Conservation (phyloP, 148 eudicot genomes). For the Nyssa sinensis region DNA sequence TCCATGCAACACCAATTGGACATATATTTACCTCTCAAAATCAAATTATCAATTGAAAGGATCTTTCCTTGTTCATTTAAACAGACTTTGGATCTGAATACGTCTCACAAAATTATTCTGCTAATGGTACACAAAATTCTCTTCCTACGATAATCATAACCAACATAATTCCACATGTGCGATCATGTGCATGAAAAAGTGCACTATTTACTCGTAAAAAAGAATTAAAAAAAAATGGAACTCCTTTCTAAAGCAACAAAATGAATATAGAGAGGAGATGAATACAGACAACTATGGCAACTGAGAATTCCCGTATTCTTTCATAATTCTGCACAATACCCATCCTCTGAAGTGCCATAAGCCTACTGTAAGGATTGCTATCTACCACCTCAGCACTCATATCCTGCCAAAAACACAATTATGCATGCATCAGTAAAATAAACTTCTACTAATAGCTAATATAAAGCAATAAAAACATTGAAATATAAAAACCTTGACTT, state of each 20-base stretch:
- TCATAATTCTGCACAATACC: conserved; percentile 94
- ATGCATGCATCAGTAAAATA: conserved; percentile 17
- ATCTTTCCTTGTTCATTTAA: background rate
- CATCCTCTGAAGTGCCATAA: conserved; percentile 99
- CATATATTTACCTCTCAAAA: too few relatives aligned
- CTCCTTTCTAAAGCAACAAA: background rate
- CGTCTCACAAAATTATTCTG: background rate
- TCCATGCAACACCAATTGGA: too few relatives aligned
- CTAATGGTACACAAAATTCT: background rate
- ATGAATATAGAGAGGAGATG: conserved; percentile 18
- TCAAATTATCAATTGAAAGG: too few relatives aligned
- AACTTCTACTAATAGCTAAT: background rate
- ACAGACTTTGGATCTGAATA: background rate
- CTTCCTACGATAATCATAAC: background rate
- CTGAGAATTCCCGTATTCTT: conserved; percentile 91
- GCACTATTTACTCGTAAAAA: background rate
- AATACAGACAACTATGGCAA: conserved; percentile 85
- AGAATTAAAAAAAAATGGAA: too few relatives aligned
- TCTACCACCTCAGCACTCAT: conserved; percentile 97
- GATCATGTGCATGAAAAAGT: too few relatives aligned
- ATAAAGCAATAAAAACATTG: background rate
- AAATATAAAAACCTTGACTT: conserved; percentile 62
- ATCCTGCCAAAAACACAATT: conserved; percentile 48
- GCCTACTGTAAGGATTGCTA: conserved; percentile 95
- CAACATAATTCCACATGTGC: background rate